These are phyloP conservation scores for Aurantiochytrium sp. DNA, from an alignment of 108 stramenopile genomes.

Conservation along the genomic window DNA sequence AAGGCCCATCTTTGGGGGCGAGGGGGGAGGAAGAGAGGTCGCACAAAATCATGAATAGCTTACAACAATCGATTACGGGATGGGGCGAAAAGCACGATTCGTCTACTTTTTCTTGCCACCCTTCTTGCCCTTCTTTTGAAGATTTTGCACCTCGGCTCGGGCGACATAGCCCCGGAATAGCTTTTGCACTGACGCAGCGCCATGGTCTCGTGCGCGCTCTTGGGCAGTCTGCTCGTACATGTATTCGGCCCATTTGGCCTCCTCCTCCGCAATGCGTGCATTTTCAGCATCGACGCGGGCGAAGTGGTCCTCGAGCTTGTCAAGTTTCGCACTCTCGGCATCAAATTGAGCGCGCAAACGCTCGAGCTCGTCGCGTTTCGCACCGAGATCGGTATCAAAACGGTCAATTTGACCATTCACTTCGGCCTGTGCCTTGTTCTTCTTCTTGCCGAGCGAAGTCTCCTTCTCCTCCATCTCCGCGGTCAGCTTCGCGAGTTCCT, in stretches of 20 bases:
- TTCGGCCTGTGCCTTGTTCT: not conserved
- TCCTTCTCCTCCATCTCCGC: not conserved
- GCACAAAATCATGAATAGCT: too few relatives aligned
- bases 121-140: not conserved
- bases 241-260: not conserved
- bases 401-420: not conserved
- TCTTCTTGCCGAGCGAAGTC: not conserved
- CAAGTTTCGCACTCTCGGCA: not conserved
- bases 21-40: too few relatives aligned
- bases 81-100: too few relatives aligned
- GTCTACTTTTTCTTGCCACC: not conserved
- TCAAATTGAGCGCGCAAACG: not conserved
- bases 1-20: too few relatives aligned
- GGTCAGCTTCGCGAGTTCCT: not conserved
- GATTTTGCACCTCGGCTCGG: not conserved
- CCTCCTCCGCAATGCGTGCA: not conserved
- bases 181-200: conserved; percentile 11
- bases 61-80: not conserved
- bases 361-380: not conserved
- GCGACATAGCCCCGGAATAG: not conserved
- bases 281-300: not conserved
- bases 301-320: not conserved
- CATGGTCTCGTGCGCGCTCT: not conserved
- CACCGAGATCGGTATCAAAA: not conserved
- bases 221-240: not conserved